Evolutionary conservation across 306 rosid species (phyloP), one percentile per base, ranked within the genome.

Genomic region (Gastrolobium bilobum): DNA sequence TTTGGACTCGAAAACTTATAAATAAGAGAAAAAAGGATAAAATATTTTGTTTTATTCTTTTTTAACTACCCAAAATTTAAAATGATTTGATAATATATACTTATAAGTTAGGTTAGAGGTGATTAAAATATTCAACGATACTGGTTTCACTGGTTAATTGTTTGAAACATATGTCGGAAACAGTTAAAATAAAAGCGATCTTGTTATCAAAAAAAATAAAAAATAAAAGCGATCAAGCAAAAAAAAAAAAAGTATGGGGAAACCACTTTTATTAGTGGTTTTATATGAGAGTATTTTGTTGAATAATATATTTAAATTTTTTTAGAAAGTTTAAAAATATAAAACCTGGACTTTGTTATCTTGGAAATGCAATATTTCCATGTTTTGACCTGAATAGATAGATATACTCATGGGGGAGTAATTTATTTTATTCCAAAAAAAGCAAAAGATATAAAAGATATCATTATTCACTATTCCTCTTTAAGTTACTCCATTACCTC

Each of bases 341-440:
- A 30, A 20, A 72, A 57, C 15, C 56, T 39, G 5, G 2, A 69
- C n/a, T 69, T 68, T 52, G 64, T 52, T 10, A 71, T 71, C 26
- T 53, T 5, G 64, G 9, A 52, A 20, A 71, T 38, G 20, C 77
- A 56, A 39, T 11, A 54, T 14, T 38, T 52, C 43, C 40, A 9
- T 59, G 8, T 4, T 59, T 33, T 34, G 63, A 57, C 34, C 26
- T 20, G 26, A 20, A 20, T 20, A 59, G 10, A 33, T 1, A 59
- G 15, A 5, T 13, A 9, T 15, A 13, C 57, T 33, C 38, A 54
- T 26, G 30, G 38, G 20, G 29, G 54, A 57, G 20, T 7, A n/a
- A 54, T 29, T 10, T 26, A 4, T 26, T 56, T 39, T 13, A 8
- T 53, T 38, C 7, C 11, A 10, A 53, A 53, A 9, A 35, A 26